Evolutionary conservation across 2,329 filamentous ascomycete genomes (phyloP).

Genomic region (Beauveria scarabaeidicola): DNA sequence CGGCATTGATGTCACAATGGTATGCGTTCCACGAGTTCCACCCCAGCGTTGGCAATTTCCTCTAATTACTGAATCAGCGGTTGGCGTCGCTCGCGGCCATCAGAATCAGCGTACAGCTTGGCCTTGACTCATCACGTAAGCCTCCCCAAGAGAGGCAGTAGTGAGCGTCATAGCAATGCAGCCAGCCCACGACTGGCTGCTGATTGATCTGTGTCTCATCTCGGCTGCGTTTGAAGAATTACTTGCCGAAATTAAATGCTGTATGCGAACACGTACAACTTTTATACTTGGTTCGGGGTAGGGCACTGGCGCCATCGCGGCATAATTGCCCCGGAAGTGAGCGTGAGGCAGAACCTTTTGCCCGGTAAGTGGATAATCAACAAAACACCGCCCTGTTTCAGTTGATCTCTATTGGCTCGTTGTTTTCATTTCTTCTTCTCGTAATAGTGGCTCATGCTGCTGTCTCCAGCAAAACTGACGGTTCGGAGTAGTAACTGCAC

Average conservation of each 20-base stretch:
- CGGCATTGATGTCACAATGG: slow-evolving; percentile 41
- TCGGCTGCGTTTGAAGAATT: background rate
- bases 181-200: background rate
- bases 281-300: background rate
- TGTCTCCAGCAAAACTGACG: too few relatives aligned
- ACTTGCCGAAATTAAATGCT: background rate
- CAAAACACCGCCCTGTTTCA: too few relatives aligned
- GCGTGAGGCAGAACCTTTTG: background rate
- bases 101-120: background rate
- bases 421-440: too few relatives aligned
- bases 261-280: background rate
- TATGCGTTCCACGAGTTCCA: slow-evolving; percentile 49
- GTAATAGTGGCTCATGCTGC: too few relatives aligned
- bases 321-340: background rate
- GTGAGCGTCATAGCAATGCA: background rate
- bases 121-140: background rate
- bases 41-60: slow-evolving; percentile 29
- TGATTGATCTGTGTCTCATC: background rate
- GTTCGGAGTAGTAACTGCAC: too few relatives aligned
- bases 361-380: too few relatives aligned
- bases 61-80: background rate
- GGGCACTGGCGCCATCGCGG: background rate
- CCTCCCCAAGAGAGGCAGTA: background rate
- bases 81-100: too few relatives aligned
- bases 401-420: too few relatives aligned